Evolutionary conservation across 345 rosid species (phyloP).

Genomic region (Sapria himalayana): DNA sequence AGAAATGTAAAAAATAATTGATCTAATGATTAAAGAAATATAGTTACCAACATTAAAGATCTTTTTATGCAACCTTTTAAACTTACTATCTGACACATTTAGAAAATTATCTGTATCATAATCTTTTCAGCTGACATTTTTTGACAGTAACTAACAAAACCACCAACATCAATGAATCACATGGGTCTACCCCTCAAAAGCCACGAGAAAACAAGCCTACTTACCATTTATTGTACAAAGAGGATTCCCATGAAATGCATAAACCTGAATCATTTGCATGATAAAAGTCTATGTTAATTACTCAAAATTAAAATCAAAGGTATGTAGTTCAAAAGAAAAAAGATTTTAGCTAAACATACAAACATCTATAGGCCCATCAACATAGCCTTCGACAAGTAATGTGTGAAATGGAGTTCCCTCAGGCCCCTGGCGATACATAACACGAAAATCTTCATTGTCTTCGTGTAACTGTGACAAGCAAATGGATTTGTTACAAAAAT

Average conservation of each 20-base stretch:
- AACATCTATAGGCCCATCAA: constrained; percentile 63
- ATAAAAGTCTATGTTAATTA: background rate
- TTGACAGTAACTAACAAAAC: no score
- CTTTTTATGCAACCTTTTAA: no score
- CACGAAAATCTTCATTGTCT: constrained; percentile 58
- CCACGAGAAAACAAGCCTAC: no score
- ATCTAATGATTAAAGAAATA: no score
- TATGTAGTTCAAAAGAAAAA: constrained; percentile 3
- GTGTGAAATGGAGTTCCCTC: constrained; percentile 64
- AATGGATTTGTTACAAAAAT: no score
- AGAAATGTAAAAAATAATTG: no score
- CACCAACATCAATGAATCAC: no score
- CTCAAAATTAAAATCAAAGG: background rate
- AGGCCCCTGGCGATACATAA: constrained; percentile 88
- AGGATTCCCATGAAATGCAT: constrained; percentile 66
- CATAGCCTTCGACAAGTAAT: constrained; percentile 82
- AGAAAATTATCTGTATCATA: no score
- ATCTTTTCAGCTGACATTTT: no score
- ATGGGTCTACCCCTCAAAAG: no score
- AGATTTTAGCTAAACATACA: constrained; percentile 27
- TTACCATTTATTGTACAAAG: constrained; percentile 66
- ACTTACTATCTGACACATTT: no score
- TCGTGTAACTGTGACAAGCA: constrained; percentile 40
- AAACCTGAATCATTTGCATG: constrained; percentile 30
- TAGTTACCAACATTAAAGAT: no score